Conservation (phyloP, 2,329 filamentous ascomycete species). For the Fusarium siculi region DNA sequence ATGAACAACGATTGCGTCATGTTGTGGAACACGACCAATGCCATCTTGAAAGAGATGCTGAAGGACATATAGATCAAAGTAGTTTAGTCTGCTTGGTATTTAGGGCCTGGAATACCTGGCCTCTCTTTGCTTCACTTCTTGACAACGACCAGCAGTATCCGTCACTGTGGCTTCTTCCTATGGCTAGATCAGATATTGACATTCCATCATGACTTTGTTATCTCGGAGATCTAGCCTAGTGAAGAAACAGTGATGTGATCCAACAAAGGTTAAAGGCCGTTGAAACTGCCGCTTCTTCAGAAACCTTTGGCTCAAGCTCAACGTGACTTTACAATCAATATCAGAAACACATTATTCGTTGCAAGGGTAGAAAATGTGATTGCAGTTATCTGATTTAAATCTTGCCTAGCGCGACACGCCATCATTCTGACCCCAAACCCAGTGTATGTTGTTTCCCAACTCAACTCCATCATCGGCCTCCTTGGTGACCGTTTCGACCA, state of each 20-base stretch:
- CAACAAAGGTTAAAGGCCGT: fast-evolving
- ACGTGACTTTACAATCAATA: not conserved
- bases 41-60: not conserved
- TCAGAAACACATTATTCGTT: not conserved
- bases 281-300: fast-evolving
- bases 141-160: no score
- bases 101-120: no score
- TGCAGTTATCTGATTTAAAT: fast-evolving
- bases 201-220: no score
- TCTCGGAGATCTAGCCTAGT: no score
- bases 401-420: fast-evolving
- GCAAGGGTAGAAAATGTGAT: no score
- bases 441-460: fast-evolving
- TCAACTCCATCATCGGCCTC: fast-evolving
- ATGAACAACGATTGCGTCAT: not conserved
- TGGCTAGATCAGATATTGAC: no score
- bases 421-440: not conserved
- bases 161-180: no score
- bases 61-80: not conserved
- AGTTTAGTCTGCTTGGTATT: fast-evolving
- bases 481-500: fast-evolving
- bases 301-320: fast-evolving
- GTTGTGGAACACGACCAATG: not conserved
- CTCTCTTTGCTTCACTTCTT: no score
- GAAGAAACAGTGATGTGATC: no score